Evolutionary conservation across 768 basidiomycete species (phyloP).

Genomic region (Mycena latifolia): DNA sequence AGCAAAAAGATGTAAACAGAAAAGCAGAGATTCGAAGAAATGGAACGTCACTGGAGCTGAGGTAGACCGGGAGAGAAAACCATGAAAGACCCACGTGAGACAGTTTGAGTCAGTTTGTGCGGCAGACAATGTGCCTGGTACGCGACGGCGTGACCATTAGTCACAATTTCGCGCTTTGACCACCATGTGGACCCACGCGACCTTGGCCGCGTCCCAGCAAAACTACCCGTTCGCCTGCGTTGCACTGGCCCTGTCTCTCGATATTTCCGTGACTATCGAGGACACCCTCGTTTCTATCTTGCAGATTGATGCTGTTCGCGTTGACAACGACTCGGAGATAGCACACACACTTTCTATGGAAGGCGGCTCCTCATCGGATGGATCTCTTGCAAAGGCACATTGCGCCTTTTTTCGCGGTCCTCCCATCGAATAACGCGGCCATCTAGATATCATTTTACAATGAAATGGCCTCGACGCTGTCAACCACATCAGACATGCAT

Average conservation of each 20-base stretch:
- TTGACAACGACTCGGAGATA: neutral
- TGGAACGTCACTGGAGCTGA: slow-evolving; percentile 23
- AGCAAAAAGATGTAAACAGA: neutral
- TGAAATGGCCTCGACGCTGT: neutral
- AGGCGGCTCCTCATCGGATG: neutral
- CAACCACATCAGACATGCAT: neutral
- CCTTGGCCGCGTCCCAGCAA: neutral
- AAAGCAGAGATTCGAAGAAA: neutral
- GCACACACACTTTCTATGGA: slow-evolving; percentile 3
- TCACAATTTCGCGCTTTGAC: too few relatives aligned
- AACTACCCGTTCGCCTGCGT: slow-evolving; percentile 11
- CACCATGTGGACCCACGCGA: neutral
- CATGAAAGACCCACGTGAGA: neutral
- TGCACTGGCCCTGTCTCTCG: neutral
- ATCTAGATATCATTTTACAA: neutral
- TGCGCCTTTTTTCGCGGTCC: neutral
- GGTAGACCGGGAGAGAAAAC: neutral
- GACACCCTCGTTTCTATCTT: neutral
- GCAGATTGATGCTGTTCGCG: neutral
- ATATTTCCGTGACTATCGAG: neutral
- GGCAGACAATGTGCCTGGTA: too few relatives aligned
- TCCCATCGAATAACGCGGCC: neutral
- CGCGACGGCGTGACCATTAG: too few relatives aligned
- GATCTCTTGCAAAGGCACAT: neutral
- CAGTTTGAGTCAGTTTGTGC: too few relatives aligned